Conservation (phyloP, 768 basidiomycete genomes). For the Leccinum imitatum region DNA sequence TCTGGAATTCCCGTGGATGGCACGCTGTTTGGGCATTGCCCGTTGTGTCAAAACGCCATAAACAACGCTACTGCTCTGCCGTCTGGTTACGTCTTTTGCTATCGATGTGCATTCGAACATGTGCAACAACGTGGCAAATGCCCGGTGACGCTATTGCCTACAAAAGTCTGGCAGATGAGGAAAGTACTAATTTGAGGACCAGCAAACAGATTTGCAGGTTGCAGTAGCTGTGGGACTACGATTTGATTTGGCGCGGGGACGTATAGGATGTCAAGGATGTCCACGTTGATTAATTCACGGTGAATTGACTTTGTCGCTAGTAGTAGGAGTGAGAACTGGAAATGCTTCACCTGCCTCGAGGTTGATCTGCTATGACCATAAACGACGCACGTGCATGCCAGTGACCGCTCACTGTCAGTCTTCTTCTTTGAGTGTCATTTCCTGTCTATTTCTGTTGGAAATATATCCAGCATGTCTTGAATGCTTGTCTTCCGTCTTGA, state of each 20-base stretch:
- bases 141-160: slow-evolving; percentile 81
- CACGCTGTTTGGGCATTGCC: slow-evolving; percentile 77
- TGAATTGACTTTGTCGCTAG: neutral
- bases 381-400: slow-evolving; percentile 26
- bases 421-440: slow-evolving; percentile 16
- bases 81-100: slow-evolving; percentile 94
- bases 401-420: neutral
- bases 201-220: neutral
- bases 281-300: slow-evolving; percentile 3
- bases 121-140: slow-evolving; percentile 77
- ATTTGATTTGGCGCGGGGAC: slow-evolving; percentile 9
- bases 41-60: slow-evolving; percentile 69
- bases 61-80: slow-evolving; percentile 89
- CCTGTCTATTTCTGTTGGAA: slow-evolving; percentile 13
- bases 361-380: neutral
- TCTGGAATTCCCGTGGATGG: slow-evolving; percentile 64
- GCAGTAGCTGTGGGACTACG: slow-evolving; percentile 3
- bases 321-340: neutral
- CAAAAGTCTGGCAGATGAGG: slow-evolving; percentile 77
- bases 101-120: slow-evolving; percentile 84
- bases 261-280: slow-evolving; percentile 8
- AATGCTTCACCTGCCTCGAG: neutral
- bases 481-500: slow-evolving; percentile 7
- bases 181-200: slow-evolving; percentile 73
- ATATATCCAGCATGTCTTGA: slow-evolving; percentile 30